Percentiles rank a stretch among this genome's conserved stretches.
phyloP scores from a whole-genome alignment of 2,329 filamentous ascomycete genomes.

The Calonectria naviculata region DNA sequence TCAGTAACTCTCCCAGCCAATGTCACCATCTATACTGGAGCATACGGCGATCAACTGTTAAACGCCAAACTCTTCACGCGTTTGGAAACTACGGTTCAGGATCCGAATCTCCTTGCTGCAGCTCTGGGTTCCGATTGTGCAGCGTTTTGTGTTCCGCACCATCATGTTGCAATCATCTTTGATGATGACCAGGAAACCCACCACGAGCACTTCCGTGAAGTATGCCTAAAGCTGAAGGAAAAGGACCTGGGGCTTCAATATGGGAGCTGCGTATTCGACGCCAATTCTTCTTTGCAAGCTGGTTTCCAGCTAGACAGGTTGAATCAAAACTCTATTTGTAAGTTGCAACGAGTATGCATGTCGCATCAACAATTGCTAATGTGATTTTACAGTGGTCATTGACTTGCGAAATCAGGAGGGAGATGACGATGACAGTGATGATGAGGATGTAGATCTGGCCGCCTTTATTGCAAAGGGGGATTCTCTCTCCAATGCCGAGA shows the following conservation, averaged over 20 bases:
- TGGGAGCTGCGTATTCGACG: neutral
- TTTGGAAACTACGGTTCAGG: neutral
- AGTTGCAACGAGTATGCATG: neutral
- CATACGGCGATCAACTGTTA: neutral
- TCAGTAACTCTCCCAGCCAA: neutral
- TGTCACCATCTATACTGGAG: neutral
- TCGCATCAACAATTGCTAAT: neutral
- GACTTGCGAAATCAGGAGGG: neutral
- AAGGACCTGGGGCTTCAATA: neutral
- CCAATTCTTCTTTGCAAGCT: neutral
- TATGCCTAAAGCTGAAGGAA: neutral
- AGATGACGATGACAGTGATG: neutral
- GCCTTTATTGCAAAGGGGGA: neutral
- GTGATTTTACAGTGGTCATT: neutral
- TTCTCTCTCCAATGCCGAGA: too few species aligned
- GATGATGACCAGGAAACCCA: neutral
- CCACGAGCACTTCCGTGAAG: neutral
- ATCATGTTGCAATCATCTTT: neutral
- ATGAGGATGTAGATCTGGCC: conserved; percentile 45
- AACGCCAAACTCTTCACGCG: neutral
- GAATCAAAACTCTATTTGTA: neutral
- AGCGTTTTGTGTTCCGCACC: neutral
- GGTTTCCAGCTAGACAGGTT: neutral
- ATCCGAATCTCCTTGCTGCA: neutral
- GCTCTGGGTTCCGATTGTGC: neutral